Evolutionary conservation across 305 asterid genomes (phyloP), one percentile per base, ranked within the genome.

Genomic region (Fraxinus nigra): DNA sequence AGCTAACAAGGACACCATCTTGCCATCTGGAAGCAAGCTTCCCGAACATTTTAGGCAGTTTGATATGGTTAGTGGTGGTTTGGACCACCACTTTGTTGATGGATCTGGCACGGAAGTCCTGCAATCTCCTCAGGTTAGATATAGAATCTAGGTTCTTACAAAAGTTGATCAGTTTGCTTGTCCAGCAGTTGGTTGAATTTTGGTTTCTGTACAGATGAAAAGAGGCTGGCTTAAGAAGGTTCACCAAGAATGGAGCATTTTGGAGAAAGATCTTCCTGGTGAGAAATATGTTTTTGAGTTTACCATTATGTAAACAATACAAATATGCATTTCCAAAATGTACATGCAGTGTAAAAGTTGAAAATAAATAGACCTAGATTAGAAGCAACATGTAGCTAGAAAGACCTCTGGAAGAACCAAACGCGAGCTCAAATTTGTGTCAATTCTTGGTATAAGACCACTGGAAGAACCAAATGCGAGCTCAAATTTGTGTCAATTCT

Each of bases 191-290:
- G 74, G 75, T 72, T 79, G 54, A 82, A 28, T 67, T 78, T 82
- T 76, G 30, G 38, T 78, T 40, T 78, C 20, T 65, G 59, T 78
- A 73, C 90, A 94, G 98, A 82, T 90, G 75, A 93, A 84, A 85
- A 84, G 90, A 88, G 76, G 89, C 79, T 97, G 99, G 98, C 84
- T 91, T 82, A 97, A 90, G 90, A 92, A 88, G 90, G 92, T 97
- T 79, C 93, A 92, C 82, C 89, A 92, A 88, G 99, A 96, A 90
- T 96, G 99, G 99, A 88, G 89, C 88, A 90, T 91, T 88, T 89
- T 96, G 83, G 89, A 90, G 87, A 92, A 87, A 80, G 90, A 93
- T 89, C 95, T 96, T 81, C 97, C 99, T 1, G 97, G 99, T 96
- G 84, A 90, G 95, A 79, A 84, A 80, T 16, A 70, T 70, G 59